These are phyloP conservation scores for Hyphopichia burtonii DNA, from an alignment of 1,139 yeast genomes.

Conservation along the genomic window DNA sequence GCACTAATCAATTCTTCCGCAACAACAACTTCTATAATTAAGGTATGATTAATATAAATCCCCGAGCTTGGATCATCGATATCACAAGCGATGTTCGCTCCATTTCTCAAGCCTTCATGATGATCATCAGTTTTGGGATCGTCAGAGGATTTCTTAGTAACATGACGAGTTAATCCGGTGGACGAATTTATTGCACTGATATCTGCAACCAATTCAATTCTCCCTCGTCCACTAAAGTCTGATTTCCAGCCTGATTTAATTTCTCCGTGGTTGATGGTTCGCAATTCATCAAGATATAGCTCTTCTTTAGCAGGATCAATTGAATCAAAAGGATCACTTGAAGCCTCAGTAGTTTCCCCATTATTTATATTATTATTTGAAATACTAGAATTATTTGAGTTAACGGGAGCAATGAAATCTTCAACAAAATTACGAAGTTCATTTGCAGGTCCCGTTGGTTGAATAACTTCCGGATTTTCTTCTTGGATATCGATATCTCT, in stretches of 20 bases:
- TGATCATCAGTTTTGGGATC: conserved; percentile 25
- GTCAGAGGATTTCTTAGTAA: conserved; percentile 26
- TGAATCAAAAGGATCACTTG: not conserved
- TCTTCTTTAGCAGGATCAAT: not conserved
- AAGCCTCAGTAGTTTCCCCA: no score
- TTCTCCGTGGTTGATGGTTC: conserved; percentile 76
- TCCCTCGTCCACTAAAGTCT: conserved; percentile 75
- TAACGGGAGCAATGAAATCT: conserved; percentile 19
- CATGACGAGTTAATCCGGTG: conserved; percentile 48
- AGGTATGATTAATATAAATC: conserved; percentile 66
- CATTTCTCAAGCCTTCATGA: conserved; percentile 32
- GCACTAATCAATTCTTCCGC: conserved; percentile 77
- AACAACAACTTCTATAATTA: conserved; percentile 85
- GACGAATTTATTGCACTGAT: conserved; percentile 56
- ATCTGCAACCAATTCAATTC: conserved; percentile 73
- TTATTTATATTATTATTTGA: not conserved
- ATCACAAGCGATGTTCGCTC: conserved; percentile 73
- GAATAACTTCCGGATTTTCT: conserved; percentile 8
- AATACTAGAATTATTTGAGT: not conserved
- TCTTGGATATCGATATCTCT: conserved; percentile 12
- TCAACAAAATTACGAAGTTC: conserved; percentile 29
- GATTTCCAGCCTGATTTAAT: conserved; percentile 92
- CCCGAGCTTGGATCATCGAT: conserved; percentile 82
- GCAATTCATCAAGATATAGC: conserved; percentile 61
- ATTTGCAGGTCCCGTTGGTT: conserved; percentile 21